Evolutionary conservation across 495 filamentous ascomycete genomes (phyloP).

Genomic region (Aspergillus incahuasiensis): DNA sequence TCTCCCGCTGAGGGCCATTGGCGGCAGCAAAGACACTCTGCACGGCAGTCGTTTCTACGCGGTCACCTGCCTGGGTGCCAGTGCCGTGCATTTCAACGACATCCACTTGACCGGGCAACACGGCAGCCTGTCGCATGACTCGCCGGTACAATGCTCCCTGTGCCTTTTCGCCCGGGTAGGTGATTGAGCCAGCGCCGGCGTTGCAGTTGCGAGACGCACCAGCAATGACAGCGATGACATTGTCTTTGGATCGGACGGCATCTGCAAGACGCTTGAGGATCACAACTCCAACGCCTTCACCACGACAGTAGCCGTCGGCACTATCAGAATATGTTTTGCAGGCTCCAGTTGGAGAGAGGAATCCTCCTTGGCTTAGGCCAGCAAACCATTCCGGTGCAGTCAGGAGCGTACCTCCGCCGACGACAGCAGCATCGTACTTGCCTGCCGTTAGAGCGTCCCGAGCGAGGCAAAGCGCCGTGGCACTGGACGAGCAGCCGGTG

Average conservation of each 20-base stretch:
- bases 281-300: neutral
- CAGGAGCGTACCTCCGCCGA: neutral
- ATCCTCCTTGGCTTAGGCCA: neutral
- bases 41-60: constrained; percentile 25
- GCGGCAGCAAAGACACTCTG: constrained; percentile 18
- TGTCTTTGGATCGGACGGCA: constrained; percentile 1
- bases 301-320: constrained; percentile 6
- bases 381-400: constrained; percentile 2
- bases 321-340: constrained; percentile 1
- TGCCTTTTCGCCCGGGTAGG: constrained; percentile 40
- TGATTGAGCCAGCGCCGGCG: constrained; percentile 35
- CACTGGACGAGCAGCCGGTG: constrained; percentile 6
- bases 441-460: neutral
- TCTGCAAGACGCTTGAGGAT: constrained; percentile 4
- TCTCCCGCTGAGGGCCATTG: neutral
- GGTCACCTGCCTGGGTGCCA: constrained; percentile 38
- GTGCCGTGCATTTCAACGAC: constrained; percentile 51
- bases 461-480: neutral
- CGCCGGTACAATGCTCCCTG: constrained; percentile 42
- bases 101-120: constrained; percentile 43
- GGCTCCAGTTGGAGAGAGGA: neutral
- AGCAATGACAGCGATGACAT: constrained; percentile 8
- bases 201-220: constrained; percentile 34
- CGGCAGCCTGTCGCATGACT: constrained; percentile 39
- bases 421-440: neutral